These are phyloP conservation scores for Fraxinus latifolia DNA, from an alignment of 305 asterid genomes.

Conservation along the genomic window DNA sequence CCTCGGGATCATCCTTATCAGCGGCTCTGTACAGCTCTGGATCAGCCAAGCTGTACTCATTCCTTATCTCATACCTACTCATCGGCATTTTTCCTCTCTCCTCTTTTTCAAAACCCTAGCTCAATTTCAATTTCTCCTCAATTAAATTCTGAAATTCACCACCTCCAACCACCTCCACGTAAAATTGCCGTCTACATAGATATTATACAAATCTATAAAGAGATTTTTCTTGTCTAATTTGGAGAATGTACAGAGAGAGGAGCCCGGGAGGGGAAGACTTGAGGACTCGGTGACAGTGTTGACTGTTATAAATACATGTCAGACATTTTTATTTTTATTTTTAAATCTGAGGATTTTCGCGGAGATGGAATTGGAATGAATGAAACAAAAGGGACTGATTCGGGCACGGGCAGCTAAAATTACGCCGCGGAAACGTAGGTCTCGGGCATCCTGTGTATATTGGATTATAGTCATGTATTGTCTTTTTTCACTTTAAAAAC, in stretches of 20 bases:
- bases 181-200: not conserved
- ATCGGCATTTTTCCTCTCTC: constrained; percentile 62
- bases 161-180: constrained; percentile 43
- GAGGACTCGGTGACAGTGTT: not conserved
- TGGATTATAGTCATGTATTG: not conserved
- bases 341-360: not conserved
- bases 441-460: not conserved
- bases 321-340: not conserved
- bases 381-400: not conserved
- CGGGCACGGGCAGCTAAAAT: not conserved
- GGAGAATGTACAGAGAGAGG: not conserved
- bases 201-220: not conserved
- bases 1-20: constrained; percentile 98
- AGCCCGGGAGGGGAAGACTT: not conserved
- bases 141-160: constrained; percentile 28
- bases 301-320: not conserved
- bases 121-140: constrained; percentile 16
- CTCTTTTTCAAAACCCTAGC: constrained; percentile 34
- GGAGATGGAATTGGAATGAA: not conserved
- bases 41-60: constrained; percentile 89
- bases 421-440: not conserved
- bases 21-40: constrained; percentile 78
- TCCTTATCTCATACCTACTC: constrained; percentile 75
- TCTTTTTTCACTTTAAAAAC: not conserved
- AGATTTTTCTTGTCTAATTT: not conserved